Evolutionary conservation across 2,329 filamentous ascomycete species (phyloP).

Genomic region (Aspergillus fumigatus): DNA sequence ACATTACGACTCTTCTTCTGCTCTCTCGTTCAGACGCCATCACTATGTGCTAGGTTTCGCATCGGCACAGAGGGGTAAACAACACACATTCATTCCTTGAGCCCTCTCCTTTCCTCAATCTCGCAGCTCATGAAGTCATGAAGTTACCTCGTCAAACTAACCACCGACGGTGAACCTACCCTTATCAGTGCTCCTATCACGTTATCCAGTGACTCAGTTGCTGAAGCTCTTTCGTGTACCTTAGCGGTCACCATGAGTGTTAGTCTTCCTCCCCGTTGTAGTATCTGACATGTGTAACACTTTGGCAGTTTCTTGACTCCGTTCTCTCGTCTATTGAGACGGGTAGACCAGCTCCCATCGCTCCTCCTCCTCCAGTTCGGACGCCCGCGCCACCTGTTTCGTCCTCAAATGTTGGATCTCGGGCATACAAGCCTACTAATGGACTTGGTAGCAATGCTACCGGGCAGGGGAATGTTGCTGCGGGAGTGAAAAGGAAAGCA

Average conservation of each 20-base stretch:
- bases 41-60: not conserved
- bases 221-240: not conserved
- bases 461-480: slow-evolving; percentile 15
- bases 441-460: slow-evolving; percentile 11
- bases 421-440: slow-evolving; percentile 18
- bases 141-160: slow-evolving; percentile 34
- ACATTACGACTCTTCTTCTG: slow-evolving; percentile 7
- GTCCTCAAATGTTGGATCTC: slow-evolving; percentile 18
- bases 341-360: slow-evolving; percentile 30
- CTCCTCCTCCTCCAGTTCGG: slow-evolving; percentile 19
- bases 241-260: slow-evolving; percentile 35
- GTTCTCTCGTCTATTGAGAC: slow-evolving; percentile 48
- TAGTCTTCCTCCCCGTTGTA: slow-evolving; percentile 8
- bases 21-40: slow-evolving; percentile 6
- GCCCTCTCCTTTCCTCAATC: not conserved
- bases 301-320: slow-evolving; percentile 46
- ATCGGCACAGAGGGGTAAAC: not conserved
- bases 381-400: slow-evolving; percentile 22
- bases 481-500: slow-evolving; percentile 41
- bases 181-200: slow-evolving; percentile 10
- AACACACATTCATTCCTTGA: slow-evolving; percentile 3
- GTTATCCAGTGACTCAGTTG: slow-evolving; percentile 2
- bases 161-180: slow-evolving; percentile 34
- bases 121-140: slow-evolving; percentile 31
- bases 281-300: slow-evolving; percentile 17